Base-by-base conservation (phyloP, 352 stramenopile genomes). In the Pythium brachiatum region DNA sequence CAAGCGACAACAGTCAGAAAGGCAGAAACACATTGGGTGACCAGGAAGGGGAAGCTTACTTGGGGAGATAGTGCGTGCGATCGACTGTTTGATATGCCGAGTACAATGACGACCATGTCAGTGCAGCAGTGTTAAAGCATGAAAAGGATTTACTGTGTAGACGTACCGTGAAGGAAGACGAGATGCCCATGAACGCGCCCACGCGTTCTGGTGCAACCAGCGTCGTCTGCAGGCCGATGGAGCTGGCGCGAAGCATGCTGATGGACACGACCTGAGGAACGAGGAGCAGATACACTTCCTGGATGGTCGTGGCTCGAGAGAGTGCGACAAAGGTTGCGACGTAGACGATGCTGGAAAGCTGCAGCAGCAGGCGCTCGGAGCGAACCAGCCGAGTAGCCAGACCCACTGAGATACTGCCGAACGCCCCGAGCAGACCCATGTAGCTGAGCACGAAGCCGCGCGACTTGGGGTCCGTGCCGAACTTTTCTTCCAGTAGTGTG, bases 181-280 rank as follows among this genome's bases (percentile, higher is more conserved):
- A 91, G 23, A 93, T 76, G 32, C 84, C 84, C 78, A 93, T 89
- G 62, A 93, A 91, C 8, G 82, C 75, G 3, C 84, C 84, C 16
- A 91, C 70, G 31, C 83, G 83, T 52, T 91, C 78, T 18, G 83
- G 77, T 12, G 82, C 67, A 21, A 94, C 79, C 27, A 89, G 76
- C 25, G 79, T 78, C 23, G 84, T 92, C 63, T 94, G 82, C 3
- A 93, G 56, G 5, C 77, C 82, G 41, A 91, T 77, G 7, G 82
- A 91, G 53, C 80, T 90, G n/a, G 84, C 84, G n/a, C 84, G 84
- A 48, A 92, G 68, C 53, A 94, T 84, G 52, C 84, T 94, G 43
- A 71, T 68, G 15, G 16, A 53, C 27, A 93, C 64, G 20, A 91
- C 80, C 63, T 90, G 84, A 8, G 84, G 84, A 7, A 87, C 61